Percentiles rank a stretch among this genome's conserved stretches.
Conservation (phyloP, 768 basidiomycete species). For the Amanita inopinata region DNA sequence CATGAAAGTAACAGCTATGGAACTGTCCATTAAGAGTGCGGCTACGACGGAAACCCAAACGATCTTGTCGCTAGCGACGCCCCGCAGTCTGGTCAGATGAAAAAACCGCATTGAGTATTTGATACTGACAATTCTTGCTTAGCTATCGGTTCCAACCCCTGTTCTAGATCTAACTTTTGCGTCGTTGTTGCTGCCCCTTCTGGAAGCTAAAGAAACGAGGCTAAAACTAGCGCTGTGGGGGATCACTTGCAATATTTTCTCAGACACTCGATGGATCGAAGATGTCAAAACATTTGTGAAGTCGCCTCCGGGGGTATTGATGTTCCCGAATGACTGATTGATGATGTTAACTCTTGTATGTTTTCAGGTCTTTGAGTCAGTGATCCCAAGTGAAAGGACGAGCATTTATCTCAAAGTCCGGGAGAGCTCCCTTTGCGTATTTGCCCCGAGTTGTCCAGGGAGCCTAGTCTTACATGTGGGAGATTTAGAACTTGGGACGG, state of each 20-base stretch:
- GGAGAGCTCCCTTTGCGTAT: slow-evolving; percentile 57
- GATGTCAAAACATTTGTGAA: slow-evolving; percentile 61
- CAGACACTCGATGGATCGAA: slow-evolving; percentile 52
- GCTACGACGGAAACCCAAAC: slow-evolving; percentile 23
- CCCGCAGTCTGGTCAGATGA: slow-evolving; percentile 6
- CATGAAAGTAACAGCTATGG: slow-evolving; percentile 52
- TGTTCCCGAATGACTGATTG: slow-evolving; percentile 11
- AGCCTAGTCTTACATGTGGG: slow-evolving; percentile 59
- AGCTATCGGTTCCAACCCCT: slow-evolving; percentile 40
- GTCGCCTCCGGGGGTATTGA: slow-evolving; percentile 81
- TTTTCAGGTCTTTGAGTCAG: slow-evolving; percentile 76
- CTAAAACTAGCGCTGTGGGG: slow-evolving; percentile 55
- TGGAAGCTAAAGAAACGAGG: slow-evolving; percentile 69
- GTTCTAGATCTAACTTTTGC: slow-evolving; percentile 57
- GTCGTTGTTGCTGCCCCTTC: slow-evolving; percentile 50
- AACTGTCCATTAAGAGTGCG: slow-evolving; percentile 46
- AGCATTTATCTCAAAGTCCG: slow-evolving; percentile 50
- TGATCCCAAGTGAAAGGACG: slow-evolving; percentile 85
- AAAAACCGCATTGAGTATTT: neutral
- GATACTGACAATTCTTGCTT: neutral
- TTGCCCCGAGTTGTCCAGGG: slow-evolving; percentile 51
- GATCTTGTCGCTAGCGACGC: neutral
- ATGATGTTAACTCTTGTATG: neutral
- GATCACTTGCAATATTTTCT: slow-evolving; percentile 50
- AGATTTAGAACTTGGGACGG: slow-evolving; percentile 59